Conservation (phyloP, 2,329 filamentous ascomycete species). For the Fusarium sp. region DNA sequence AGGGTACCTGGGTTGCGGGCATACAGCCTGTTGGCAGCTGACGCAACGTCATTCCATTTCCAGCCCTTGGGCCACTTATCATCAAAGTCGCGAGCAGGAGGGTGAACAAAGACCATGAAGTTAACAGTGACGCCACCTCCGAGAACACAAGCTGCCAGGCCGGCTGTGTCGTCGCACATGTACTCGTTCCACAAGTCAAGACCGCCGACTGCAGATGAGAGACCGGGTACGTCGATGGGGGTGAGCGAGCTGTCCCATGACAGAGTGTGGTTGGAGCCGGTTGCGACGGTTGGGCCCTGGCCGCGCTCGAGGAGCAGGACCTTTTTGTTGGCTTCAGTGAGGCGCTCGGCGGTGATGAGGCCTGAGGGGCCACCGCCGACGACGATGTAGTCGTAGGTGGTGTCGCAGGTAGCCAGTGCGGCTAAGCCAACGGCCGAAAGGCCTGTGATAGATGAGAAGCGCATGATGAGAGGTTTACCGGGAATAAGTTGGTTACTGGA, state of each 20-base stretch:
- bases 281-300: constrained; percentile 70
- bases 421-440: not conserved
- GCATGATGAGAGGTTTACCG: constrained; percentile 2
- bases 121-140: constrained; percentile 76
- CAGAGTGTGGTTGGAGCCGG: constrained; percentile 71
- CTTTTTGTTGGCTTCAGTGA: constrained; percentile 72
- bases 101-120: constrained; percentile 75
- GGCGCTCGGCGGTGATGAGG: constrained; percentile 52
- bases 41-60: constrained; percentile 68
- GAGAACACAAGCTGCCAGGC: constrained; percentile 71
- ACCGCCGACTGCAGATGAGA: constrained; percentile 69
- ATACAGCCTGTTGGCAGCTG: constrained; percentile 72
- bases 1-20: constrained; percentile 64
- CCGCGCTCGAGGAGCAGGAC: constrained; percentile 73
- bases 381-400: constrained; percentile 46
- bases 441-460: constrained; percentile 9
- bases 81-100: constrained; percentile 71
- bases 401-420: not conserved
- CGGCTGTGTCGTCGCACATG: constrained; percentile 41
- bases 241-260: constrained; percentile 73
- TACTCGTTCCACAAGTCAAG: constrained; percentile 71
- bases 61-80: constrained; percentile 78
- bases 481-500: not conserved
- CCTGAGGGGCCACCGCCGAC: constrained; percentile 45
- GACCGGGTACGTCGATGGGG: constrained; percentile 76